Evolutionary conservation across 345 rosid species (phyloP), one percentile per base, ranked within the genome.

Genomic region (Microthlaspi erraticum): DNA sequence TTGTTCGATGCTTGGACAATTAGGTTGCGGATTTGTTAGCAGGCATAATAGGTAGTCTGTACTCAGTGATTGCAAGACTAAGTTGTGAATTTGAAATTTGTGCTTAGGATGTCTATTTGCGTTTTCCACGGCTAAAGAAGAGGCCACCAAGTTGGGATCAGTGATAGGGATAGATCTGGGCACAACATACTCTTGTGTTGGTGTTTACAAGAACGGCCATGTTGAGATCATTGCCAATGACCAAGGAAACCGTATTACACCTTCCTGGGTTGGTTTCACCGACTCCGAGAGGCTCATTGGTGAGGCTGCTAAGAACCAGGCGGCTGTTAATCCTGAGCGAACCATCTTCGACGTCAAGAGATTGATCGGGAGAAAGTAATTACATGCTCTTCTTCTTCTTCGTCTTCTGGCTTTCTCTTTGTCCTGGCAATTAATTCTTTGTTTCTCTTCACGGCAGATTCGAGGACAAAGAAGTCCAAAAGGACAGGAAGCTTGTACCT

Each of bases 301-400:
- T 63, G 97, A 93, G 80, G 98, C 98, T 70, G 98, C 98, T 17
- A 93, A 93, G 82, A 83, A 83, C 26, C 83, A 74, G 75, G 87
- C 87, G 5, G 87, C 87, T 64, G 85, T 79, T 42, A 83, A 83
- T n/a, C 66, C 82, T 0, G 87, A 83, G 61, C 75, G 87, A 17
- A 83, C 87, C 23, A 3, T 83, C 73, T 83, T 83, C 41, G 87
- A 79, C 34, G 87, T 83, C 73, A 83, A 83, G 78, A 69, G 87
- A 69, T 80, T 83, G 63, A 83, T 83, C 14, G 87, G 87, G 10
- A 46, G 87, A 81, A 77, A 79, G 87, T 83, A 79, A 36, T 2
- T 41, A 26, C 69, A 5, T 44, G 9, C 39, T 36, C 45, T 54
- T 45, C 51, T 7, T 44, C n/a, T 10, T 58, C 16, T 18, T 33